Percentiles rank a stretch among this genome's conserved stretches.
Evolutionary conservation across 2,329 filamentous ascomycete species (phyloP).

Genomic region (Aureobasidium sp.): DNA sequence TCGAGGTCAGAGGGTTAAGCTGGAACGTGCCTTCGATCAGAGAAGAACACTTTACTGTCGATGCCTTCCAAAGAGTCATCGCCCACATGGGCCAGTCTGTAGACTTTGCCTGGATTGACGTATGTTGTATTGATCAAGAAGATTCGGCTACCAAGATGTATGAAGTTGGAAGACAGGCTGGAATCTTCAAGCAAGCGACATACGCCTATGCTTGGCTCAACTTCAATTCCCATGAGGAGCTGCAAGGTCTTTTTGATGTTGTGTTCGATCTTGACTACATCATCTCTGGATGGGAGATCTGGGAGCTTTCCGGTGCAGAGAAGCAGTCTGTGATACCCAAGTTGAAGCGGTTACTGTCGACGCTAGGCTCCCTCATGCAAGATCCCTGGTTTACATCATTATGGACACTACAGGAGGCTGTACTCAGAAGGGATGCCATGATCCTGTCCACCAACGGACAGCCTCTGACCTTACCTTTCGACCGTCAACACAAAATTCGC

Average conservation of each 20-base stretch:
- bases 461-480: neutral
- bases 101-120: neutral
- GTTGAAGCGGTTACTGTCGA: neutral
- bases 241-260: neutral
- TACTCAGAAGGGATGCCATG: neutral
- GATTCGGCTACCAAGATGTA: neutral
- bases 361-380: neutral
- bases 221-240: neutral
- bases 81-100: neutral
- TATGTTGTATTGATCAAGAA: neutral
- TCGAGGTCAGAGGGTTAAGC: neutral
- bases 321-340: neutral
- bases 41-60: neutral
- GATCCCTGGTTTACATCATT: neutral
- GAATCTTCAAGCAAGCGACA: neutral
- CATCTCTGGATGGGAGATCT: neutral
- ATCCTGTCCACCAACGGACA: neutral
- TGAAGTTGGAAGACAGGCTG: neutral
- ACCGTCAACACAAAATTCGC: neutral
- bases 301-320: neutral
- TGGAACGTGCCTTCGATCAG: neutral
- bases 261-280: neutral
- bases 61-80: neutral
- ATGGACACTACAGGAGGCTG: neutral
- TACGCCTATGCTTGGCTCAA: neutral